Evolutionary conservation across 2,329 filamentous ascomycete species (phyloP), one percentile per base, ranked within the genome.

Genomic region (Colletotrichum echinochloae): DNA sequence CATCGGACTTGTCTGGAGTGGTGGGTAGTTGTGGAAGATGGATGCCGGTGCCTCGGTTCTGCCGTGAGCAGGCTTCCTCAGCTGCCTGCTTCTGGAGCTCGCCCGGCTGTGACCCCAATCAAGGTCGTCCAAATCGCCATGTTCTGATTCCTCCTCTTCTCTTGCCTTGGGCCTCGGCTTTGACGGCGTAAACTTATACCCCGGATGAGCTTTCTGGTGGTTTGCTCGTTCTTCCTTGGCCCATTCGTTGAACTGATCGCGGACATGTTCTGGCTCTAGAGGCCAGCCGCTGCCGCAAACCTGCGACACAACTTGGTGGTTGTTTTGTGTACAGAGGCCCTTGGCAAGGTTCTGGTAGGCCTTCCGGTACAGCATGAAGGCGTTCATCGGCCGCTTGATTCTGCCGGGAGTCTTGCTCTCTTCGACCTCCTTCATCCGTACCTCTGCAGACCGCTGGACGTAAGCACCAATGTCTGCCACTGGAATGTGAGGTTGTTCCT

Each of bases 331-430:
- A 75, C 92, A 93, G 85, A 91, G 93, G 61, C 89, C 86, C 81
- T 97, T 97, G 70, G 93, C 94, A 39, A 94, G 87, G 72, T 96
- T 93, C 71, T 97, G 93, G 78, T 94, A 98, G 8, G 94, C 94
- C 74, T 96, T 97, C 51, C 96, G 92, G 80, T 99, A 99, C 60
- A 99, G 85, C 92, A 99, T 97, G 83, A 98, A 99, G 0, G 94
- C 95, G 80, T 99, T 99, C 92, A 98, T 97, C 3, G 96, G 95
- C 37, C 96, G 88, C 76, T 95, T 94, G 74, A 98, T 88, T 78
- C 95, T 94, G 33, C 93, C 93, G 2, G 84, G 85, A 44, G 90
- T 84, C 76, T 91, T 94, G 67, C 90, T 88, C 75, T 89, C 87
- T 52, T 89, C 87, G 12, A 92, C 90, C 79, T 97, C 94, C 65